Evolutionary conservation across 805 yeast species (phyloP), one percentile per base, ranked within the genome.

Genomic region (Wickerhamomyces hampshirensis): DNA sequence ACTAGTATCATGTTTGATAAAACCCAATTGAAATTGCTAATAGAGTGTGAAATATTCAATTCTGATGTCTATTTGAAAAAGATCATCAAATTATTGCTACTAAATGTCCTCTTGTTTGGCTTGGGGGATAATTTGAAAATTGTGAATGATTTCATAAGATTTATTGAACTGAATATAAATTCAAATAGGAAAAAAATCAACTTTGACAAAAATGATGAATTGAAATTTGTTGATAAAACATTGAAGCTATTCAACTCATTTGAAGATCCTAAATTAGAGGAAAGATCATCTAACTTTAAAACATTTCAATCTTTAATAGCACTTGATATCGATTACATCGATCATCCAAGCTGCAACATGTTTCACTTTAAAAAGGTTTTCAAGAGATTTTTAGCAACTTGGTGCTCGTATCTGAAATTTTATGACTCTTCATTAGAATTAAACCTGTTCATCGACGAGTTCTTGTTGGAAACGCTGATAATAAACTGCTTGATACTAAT

Each of bases 181-280:
- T 30, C 40, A n/a, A 46, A 51, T 28, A 48, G 58, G 32, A 53
- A 51, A 32, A 50, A 48, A 28, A 33, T 53, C 12, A 50, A 48
- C 31, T 49, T 53, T 29, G 52, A 47, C 18, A 51, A 52, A 28
- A 37, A 42, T 14, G 27, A 28, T 5, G 40, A 42, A 14, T 36
- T 52, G 30, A 38, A 46, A 34, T 46, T 50, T 37, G 44, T 53
- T 31, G 49, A 43, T 23, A 35, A 38, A 5, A 36, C 39, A 18
- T 24, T 35, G 7, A 34, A 38, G 16, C 6, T 49, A 18, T 31
- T 48, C 11, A 37, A 35, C 6, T 24, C 19, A 1, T 23, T 31
- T 11, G 28, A 24, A 10, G 43, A 34, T 30, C 23, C 30, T 10
- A 15, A 18, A 11, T 21, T 32, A 10, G 23, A 19, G n/a, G 13